Percentiles rank a stretch among this genome's conserved stretches.
Conservation (phyloP, 1,284 basidiomycete genomes). For the Cerrena zonata region DNA sequence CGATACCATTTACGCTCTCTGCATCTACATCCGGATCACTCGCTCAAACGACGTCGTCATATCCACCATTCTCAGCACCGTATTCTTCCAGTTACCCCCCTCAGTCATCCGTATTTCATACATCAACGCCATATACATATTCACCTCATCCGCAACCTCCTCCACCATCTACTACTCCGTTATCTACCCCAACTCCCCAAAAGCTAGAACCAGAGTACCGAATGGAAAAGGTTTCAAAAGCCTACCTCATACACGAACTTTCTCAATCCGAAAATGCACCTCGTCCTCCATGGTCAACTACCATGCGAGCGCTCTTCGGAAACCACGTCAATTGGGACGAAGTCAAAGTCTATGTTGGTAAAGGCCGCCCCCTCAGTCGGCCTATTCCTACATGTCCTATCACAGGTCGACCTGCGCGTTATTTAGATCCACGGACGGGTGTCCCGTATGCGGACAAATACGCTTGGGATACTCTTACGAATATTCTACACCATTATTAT, state of each 20-base stretch:
- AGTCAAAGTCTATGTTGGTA: conserved; percentile 54
- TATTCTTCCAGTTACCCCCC: neutral
- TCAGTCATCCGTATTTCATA: neutral
- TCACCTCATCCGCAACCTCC: neutral
- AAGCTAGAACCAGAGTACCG: conserved; percentile 9
- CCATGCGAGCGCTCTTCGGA: conserved; percentile 75
- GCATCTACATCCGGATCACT: neutral
- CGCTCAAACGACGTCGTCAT: neutral
- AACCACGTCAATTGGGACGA: conserved; percentile 67
- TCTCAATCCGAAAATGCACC: conserved; percentile 42
- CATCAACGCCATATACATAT: neutral
- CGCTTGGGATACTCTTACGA: conserved; percentile 61
- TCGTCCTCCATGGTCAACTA: conserved; percentile 61
- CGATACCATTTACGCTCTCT: conserved; percentile 2
- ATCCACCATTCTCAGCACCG: neutral
- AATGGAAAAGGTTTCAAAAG: conserved; percentile 14
- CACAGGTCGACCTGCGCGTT: conserved; percentile 59
- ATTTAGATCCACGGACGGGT: conserved; percentile 70
- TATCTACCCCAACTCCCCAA: conserved; percentile 9
- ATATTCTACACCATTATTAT: conserved; percentile 57
- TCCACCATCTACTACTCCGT: conserved; percentile 3
- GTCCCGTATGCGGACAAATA: conserved; percentile 67
- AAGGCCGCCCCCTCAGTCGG: conserved; percentile 56
- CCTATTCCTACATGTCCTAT: conserved; percentile 58
- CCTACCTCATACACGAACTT: conserved; percentile 18